A percentile compares a stretch with the other conserved stretches of the same genome.
phyloP scores from a whole-genome alignment of 192 early-diverging fungal species.

The Chytriomyces hyalinus region DNA sequence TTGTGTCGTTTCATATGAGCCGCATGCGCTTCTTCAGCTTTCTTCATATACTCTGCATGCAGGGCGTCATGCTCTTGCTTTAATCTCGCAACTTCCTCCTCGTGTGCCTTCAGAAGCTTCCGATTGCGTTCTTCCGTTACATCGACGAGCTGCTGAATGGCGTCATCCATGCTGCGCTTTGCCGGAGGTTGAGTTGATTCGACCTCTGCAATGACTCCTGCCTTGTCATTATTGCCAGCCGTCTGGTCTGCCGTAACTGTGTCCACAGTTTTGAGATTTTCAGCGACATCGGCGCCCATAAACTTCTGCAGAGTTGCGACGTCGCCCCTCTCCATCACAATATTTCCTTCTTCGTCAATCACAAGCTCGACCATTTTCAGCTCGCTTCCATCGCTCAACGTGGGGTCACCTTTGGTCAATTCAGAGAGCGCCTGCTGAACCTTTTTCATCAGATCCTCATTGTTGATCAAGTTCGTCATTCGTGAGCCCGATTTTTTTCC shows the following conservation, averaged over 20 bases:
- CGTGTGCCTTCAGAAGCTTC: background rate
- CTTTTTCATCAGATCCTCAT: slow-evolving; percentile 7
- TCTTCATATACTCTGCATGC: background rate
- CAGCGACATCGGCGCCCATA: background rate
- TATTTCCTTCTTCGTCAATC: slow-evolving; percentile 23
- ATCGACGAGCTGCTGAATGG: background rate
- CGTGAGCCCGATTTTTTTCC: background rate
- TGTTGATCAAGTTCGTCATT: background rate
- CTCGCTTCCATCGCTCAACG: background rate
- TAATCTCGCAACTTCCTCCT: background rate
- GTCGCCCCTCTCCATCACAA: background rate
- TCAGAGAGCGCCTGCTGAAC: slow-evolving; percentile 8
- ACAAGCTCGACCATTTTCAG: slow-evolving; percentile 13
- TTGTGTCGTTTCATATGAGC: background rate
- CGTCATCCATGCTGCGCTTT: background rate
- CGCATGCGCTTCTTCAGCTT: background rate
- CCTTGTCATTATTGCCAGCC: background rate
- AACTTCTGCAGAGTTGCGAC: background rate
- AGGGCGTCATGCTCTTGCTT: background rate
- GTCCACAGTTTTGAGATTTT: background rate
- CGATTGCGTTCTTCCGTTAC: background rate
- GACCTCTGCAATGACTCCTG: background rate
- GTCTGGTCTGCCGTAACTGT: background rate
- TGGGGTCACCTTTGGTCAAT: background rate
- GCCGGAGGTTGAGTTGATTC: background rate